A percentile compares a stretch with the other conserved stretches of the same genome.
Conservation (phyloP, 2,329 filamentous ascomycete genomes). For the Fusarium virguliforme region DNA sequence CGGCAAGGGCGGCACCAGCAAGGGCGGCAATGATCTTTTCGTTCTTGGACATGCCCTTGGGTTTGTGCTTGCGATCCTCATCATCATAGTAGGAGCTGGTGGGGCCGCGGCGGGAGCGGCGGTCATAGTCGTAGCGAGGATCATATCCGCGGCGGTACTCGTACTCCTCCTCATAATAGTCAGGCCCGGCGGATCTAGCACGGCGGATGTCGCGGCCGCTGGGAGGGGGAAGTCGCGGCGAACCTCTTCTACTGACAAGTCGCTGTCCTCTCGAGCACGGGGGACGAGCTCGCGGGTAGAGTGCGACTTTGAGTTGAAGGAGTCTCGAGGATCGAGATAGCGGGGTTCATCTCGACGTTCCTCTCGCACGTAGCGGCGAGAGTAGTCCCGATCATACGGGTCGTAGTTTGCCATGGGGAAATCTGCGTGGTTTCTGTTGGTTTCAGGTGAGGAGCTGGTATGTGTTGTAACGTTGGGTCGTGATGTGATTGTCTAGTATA, state of each 20-base stretch:
- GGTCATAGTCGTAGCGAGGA: conserved; percentile 60
- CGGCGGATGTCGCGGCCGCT: conserved; percentile 68
- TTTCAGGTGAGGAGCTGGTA: conserved; percentile 14
- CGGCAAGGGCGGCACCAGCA: conserved; percentile 75
- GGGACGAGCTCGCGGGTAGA: conserved; percentile 70
- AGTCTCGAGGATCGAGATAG: conserved; percentile 69
- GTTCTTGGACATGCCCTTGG: conserved; percentile 69
- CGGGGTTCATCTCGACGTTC: conserved; percentile 69
- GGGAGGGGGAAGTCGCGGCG: conserved; percentile 87
- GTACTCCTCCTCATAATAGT: conserved; percentile 70
- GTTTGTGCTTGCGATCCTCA: conserved; percentile 68
- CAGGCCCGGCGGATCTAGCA: conserved; percentile 75
- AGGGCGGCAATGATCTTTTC: conserved; percentile 79
- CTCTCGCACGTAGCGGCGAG: conserved; percentile 69
- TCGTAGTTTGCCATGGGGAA: conserved; percentile 66
- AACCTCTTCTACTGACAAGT: conserved; percentile 84
- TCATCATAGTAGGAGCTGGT: conserved; percentile 71
- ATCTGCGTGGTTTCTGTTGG: conserved; percentile 22
- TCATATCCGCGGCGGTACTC: conserved; percentile 68
- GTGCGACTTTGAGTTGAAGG: conserved; percentile 62
- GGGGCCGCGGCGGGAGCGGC: conserved; percentile 64
- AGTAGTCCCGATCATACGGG: conserved; percentile 67
- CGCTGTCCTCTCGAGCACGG: conserved; percentile 79
- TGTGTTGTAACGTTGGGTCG: conserved; percentile 16
- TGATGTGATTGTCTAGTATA: conserved; percentile 6